Evolutionary conservation across 371 early-diverging fungal genomes (phyloP).

Genomic region (Choanephora cucurbitarum): DNA sequence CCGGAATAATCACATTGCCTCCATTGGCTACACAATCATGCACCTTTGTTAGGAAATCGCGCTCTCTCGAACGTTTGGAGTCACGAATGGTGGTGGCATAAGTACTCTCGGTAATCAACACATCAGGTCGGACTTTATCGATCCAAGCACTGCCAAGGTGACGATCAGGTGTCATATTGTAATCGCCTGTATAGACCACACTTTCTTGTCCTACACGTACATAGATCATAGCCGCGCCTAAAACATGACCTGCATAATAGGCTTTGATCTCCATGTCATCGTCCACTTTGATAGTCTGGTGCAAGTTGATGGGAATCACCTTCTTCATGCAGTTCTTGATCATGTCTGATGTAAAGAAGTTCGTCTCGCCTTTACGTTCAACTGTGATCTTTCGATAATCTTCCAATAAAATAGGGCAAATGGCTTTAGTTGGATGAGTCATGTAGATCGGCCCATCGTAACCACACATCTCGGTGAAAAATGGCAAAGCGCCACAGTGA

Average conservation of each 20-base stretch:
- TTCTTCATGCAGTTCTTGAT: slow-evolving; percentile 90
- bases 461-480: slow-evolving; percentile 94
- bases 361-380: slow-evolving; percentile 84
- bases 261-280: slow-evolving; percentile 86
- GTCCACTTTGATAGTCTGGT: slow-evolving; percentile 85
- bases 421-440: slow-evolving; percentile 96
- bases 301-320: slow-evolving; percentile 86
- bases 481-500: slow-evolving; percentile 97
- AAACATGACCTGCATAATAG: slow-evolving; percentile 97
- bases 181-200: slow-evolving; percentile 97
- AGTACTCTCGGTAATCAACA: slow-evolving; percentile 95
- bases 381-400: slow-evolving; percentile 90
- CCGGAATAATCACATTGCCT: slow-evolving; percentile 95
- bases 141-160: slow-evolving; percentile 96
- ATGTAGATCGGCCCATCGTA: slow-evolving; percentile 96
- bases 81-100: slow-evolving; percentile 96
- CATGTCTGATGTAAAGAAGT: slow-evolving; percentile 84
- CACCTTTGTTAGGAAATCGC: slow-evolving; percentile 91
- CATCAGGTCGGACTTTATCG: slow-evolving; percentile 84
- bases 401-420: slow-evolving; percentile 90
- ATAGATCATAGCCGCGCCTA: slow-evolving; percentile 98
- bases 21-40: slow-evolving; percentile 84
- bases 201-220: slow-evolving; percentile 79
- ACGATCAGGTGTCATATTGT: slow-evolving; percentile 96
- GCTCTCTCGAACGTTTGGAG: slow-evolving; percentile 89